A percentile compares a stretch with the other conserved stretches of the same genome.
phyloP scores from a whole-genome alignment of 2,329 filamentous ascomycete genomes.

The Cladorrhinum sp. region DNA sequence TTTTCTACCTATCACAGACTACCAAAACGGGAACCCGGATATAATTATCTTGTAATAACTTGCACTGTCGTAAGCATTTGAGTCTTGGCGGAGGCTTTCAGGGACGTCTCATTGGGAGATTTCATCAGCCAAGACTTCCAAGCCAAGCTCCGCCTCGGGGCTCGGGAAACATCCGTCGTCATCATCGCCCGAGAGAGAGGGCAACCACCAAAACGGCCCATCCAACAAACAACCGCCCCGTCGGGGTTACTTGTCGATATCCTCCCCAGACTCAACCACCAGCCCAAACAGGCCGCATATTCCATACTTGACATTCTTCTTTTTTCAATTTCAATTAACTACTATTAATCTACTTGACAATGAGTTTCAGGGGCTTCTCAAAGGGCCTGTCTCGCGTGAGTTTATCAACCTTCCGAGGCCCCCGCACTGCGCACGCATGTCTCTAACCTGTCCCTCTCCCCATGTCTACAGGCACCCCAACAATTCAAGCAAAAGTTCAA shows the following conservation, averaged over 20 bases:
- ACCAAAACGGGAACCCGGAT: background rate
- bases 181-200: conserved; percentile 17
- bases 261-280: conserved; percentile 8
- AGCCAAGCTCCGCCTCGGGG: conserved; percentile 20
- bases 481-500: conserved; percentile 90
- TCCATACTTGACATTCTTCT: background rate
- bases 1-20: background rate
- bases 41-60: background rate
- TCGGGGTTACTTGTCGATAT: background rate
- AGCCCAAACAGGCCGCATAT: background rate
- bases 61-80: background rate
- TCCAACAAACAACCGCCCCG: background rate
- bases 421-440: background rate
- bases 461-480: conserved; percentile 69
- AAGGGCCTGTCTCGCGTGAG: conserved; percentile 84
- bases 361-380: conserved; percentile 97
- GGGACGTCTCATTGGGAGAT: conserved; percentile 19
- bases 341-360: background rate
- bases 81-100: conserved; percentile 14
- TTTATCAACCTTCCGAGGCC: conserved; percentile 9
- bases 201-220: background rate
- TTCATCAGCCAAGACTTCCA: conserved; percentile 21
- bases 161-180: conserved; percentile 28
- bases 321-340: background rate
- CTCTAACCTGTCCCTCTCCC: conserved; percentile 23